These are phyloP conservation scores for Mortierella hygrophila DNA, from an alignment of 192 early-diverging fungal genomes.

Conservation along the genomic window DNA sequence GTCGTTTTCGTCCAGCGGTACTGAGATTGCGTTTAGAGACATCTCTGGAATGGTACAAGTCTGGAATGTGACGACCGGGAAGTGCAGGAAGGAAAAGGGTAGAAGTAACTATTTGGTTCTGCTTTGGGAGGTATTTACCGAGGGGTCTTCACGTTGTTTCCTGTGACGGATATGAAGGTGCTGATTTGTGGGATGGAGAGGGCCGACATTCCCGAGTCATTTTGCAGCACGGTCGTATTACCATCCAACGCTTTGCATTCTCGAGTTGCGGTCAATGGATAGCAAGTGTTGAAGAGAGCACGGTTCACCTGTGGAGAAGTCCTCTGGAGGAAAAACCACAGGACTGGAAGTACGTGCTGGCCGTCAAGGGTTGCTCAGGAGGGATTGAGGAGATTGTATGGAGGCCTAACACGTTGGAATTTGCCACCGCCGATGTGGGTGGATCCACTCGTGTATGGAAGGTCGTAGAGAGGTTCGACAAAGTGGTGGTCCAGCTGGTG, in stretches of 20 bases:
- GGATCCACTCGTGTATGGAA: background rate
- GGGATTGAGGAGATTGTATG: background rate
- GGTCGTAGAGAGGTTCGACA: background rate
- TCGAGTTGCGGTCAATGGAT: background rate
- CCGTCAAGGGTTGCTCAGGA: background rate
- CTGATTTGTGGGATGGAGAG: background rate
- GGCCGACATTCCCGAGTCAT: background rate
- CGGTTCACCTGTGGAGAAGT: background rate
- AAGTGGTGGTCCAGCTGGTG: background rate
- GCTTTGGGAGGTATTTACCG: background rate
- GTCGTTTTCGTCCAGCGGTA: background rate
- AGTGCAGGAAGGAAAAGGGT: background rate
- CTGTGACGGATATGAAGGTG: background rate
- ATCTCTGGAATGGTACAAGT: background rate
- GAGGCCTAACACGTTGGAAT: background rate
- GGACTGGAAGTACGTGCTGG: background rate
- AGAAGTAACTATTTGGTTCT: background rate
- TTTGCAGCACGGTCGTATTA: background rate
- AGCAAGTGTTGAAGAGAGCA: background rate
- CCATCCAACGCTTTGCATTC: background rate
- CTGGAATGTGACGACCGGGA: background rate
- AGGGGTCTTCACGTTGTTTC: background rate
- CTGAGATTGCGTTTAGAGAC: background rate
- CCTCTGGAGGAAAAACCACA: background rate
- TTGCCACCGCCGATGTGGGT: background rate